Evolutionary conservation across 257 asterid genomes (phyloP), one percentile per base, ranked within the genome.

Genomic region (Parsonsia alboflavescens): DNA sequence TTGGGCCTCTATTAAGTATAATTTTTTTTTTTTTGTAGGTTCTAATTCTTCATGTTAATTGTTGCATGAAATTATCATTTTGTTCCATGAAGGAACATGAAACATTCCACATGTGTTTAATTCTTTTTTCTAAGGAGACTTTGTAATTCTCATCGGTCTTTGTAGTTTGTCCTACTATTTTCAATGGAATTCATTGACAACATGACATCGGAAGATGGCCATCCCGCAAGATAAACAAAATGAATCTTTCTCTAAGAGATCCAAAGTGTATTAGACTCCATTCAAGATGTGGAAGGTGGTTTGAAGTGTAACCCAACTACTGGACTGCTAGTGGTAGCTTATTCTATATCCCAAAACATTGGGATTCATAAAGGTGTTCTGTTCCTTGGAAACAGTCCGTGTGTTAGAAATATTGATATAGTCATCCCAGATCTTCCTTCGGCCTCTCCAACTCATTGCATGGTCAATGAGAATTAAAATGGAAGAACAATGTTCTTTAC

Each of bases 191-290:
- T 83, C 91, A 97, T 78, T 84, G 98, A 77, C 88, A 85, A 46
- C 89, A 93, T 72, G 97, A 96, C 74, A 93, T 93, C 85, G 76
- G 88, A 45, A 86, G 96, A 80, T 93, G 98, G 98, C 98, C 98
- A 74, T 91, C 93, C 65, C 92, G 97, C 77, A 89, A 89, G 83
- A 93, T 93, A 81, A 86, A 85, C 75, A 93, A 93, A 81, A 97
- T 89, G 39, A 88, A 89, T 82, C 93, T 94, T 57, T 93, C 98
- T 74, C 79, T 93, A 73, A 86, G 81, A 93, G 77, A 86, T 93
- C 61, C 96, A 82, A 61, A 82, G 87, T 7, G 92, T 91, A 79
- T 85, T 93, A 6, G 86, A 90, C 82, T 93, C 98, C 52, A 97
- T 90, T 68, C 89, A 89, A 61, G 97, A 96, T 22, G 86, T 87